Evolutionary conservation across 2,329 filamentous ascomycete genomes (phyloP).

Genomic region (Monosporascus sp.): DNA sequence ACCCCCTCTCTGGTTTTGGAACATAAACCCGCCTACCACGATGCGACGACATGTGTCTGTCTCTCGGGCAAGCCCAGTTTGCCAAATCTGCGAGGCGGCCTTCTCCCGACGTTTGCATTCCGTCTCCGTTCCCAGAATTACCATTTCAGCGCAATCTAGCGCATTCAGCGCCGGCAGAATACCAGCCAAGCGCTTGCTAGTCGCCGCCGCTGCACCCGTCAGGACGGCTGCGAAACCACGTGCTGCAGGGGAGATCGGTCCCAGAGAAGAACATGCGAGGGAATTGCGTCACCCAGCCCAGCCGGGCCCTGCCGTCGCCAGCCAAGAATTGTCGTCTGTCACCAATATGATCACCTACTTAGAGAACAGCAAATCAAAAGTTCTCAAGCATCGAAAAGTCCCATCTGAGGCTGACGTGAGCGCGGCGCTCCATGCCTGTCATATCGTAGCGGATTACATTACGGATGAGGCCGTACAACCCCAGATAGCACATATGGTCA

Average conservation of each 20-base stretch:
- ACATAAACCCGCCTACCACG: not conserved
- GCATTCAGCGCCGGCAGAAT: not conserved
- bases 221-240: not conserved
- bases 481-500: slow-evolving; percentile 23
- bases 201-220: not conserved
- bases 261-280: not conserved
- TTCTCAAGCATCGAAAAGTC: slow-evolving; percentile 16
- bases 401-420: slow-evolving; percentile 24
- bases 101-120: slow-evolving; percentile 15
- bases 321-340: slow-evolving; percentile 17
- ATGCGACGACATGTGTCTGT: slow-evolving; percentile 20
- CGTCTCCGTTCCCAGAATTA: slow-evolving; percentile 12
- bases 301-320: slow-evolving; percentile 2
- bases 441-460: slow-evolving; percentile 22
- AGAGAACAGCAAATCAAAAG: slow-evolving; percentile 17
- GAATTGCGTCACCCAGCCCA: slow-evolving; percentile 1
- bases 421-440: slow-evolving; percentile 23
- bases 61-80: slow-evolving; percentile 16
- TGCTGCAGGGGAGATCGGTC: not conserved
- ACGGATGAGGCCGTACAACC: slow-evolving; percentile 25
- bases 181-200: not conserved
- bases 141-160: slow-evolving; percentile 8
- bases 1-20: not conserved
- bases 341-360: slow-evolving; percentile 23
- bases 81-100: slow-evolving; percentile 28